phyloP scores from a whole-genome alignment of 495 filamentous ascomycete genomes.

The Hyaloscypha hepaticicola region DNA sequence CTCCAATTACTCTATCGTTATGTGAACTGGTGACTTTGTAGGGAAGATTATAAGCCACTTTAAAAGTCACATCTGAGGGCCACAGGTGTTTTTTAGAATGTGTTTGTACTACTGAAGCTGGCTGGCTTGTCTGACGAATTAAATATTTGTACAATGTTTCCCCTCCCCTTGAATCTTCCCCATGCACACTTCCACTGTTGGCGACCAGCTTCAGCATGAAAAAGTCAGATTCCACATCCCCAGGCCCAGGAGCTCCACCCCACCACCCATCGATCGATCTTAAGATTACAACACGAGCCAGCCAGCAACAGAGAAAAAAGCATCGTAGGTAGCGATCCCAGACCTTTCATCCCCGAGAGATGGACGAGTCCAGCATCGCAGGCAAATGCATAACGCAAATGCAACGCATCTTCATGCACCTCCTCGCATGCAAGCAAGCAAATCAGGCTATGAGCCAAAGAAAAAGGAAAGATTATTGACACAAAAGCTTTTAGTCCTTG shows the following conservation, averaged over 20 bases:
- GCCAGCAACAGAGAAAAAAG: conserved; percentile 26
- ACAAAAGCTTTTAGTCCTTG: conserved; percentile 31
- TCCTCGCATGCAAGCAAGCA: conserved; percentile 19
- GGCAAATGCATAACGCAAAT: conserved; percentile 19
- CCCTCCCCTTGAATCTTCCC: conserved; percentile 3
- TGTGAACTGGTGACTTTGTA: too few relatives aligned
- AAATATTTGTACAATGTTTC: conserved; percentile 33
- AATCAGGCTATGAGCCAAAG: conserved; percentile 10
- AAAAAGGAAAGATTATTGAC: conserved; percentile 27
- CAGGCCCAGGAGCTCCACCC: conserved; percentile 12
- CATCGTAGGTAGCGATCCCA: conserved; percentile 10
- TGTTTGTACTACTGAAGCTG: conserved; percentile 28
- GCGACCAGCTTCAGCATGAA: conserved; percentile 24
- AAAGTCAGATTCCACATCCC: conserved; percentile 13
- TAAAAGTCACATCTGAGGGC: not conserved
- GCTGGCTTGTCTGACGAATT: conserved; percentile 27
- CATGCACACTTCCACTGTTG: conserved; percentile 21
- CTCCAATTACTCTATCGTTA: too few relatives aligned
- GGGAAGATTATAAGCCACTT: conserved; percentile 1
- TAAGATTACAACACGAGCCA: conserved; percentile 32
- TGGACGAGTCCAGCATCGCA: conserved; percentile 10
- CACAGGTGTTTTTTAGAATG: conserved; percentile 1
- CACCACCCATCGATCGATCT: not conserved
- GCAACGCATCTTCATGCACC: conserved; percentile 25
- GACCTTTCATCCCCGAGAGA: not conserved